Evolutionary conservation across 345 rosid species (phyloP).

Genomic region (Murraya koenigii): DNA sequence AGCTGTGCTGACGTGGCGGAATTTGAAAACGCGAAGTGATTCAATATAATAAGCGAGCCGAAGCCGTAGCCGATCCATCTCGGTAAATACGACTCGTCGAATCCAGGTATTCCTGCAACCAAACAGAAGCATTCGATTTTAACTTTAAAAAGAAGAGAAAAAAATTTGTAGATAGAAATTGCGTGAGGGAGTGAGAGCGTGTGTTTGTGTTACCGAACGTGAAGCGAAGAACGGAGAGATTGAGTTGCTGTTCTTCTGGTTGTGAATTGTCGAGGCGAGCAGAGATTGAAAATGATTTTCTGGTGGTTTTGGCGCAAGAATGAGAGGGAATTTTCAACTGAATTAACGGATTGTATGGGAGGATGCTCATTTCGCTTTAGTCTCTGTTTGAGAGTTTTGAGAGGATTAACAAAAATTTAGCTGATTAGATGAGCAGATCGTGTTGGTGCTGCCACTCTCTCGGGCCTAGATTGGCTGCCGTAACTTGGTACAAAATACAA

Average conservation of each 20-base stretch:
- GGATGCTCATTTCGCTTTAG: slow-evolving; percentile 17
- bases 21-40: slow-evolving; percentile 51
- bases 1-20: slow-evolving; percentile 49
- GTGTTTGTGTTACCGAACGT: slow-evolving; percentile 47
- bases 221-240: slow-evolving; percentile 89
- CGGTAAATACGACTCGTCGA: slow-evolving; percentile 89
- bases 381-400: not conserved
- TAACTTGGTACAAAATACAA: not conserved
- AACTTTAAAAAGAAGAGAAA: no score
- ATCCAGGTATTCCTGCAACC: slow-evolving; percentile 69
- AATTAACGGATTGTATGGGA: slow-evolving; percentile 17
- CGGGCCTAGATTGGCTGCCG: not conserved
- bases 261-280: slow-evolving; percentile 39
- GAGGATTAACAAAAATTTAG: not conserved
- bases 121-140: not conserved
- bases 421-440: not conserved
- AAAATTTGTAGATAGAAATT: not conserved
- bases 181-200: not conserved
- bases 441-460: not conserved
- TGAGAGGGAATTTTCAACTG: slow-evolving; percentile 22
- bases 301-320: slow-evolving; percentile 24
- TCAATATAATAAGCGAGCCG: slow-evolving; percentile 69
- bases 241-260: slow-evolving; percentile 50
- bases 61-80: slow-evolving; percentile 94
- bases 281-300: slow-evolving; percentile 24